phyloP scores from a whole-genome alignment of 345 rosid genomes.

The Noccaea caerulescens region DNA sequence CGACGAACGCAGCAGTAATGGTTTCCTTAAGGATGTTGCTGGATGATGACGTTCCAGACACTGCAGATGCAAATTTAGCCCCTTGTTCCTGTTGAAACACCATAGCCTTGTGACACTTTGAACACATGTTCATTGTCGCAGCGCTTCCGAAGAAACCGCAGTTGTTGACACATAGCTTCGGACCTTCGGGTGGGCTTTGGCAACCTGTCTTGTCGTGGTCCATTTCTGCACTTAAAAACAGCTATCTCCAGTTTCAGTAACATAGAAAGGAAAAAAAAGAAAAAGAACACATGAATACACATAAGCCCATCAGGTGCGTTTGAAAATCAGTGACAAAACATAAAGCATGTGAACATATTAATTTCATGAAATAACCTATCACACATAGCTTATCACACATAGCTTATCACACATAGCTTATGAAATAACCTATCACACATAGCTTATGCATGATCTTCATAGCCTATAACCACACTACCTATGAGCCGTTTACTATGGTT shows the following conservation, averaged over 20 bases:
- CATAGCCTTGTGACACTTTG: conserved; percentile 88
- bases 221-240: conserved; percentile 53
- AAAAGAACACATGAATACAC: too few relatives aligned
- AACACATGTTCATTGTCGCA: conserved; percentile 94
- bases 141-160: conserved; percentile 96
- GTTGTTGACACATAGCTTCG: conserved; percentile 75
- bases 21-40: conserved; percentile 55
- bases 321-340: too few relatives aligned
- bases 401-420: too few relatives aligned
- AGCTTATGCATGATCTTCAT: conserved; percentile 24
- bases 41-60: conserved; percentile 63
- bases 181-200: conserved; percentile 85
- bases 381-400: conserved; percentile 6
- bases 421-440: neutral
- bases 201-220: conserved; percentile 95
- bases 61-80: conserved; percentile 69
- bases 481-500: neutral
- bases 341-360: conserved; percentile 2
- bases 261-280: neutral
- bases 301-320: too few relatives aligned
- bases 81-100: conserved; percentile 72
- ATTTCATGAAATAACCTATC: conserved; percentile 1
- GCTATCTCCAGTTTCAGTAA: conserved; percentile 9
- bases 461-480: neutral
- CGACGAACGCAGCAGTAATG: conserved; percentile 47